These are phyloP conservation scores for Hemisphaericaspora lyxosophila DNA, from an alignment of 1,139 yeast species.

Conservation along the genomic window DNA sequence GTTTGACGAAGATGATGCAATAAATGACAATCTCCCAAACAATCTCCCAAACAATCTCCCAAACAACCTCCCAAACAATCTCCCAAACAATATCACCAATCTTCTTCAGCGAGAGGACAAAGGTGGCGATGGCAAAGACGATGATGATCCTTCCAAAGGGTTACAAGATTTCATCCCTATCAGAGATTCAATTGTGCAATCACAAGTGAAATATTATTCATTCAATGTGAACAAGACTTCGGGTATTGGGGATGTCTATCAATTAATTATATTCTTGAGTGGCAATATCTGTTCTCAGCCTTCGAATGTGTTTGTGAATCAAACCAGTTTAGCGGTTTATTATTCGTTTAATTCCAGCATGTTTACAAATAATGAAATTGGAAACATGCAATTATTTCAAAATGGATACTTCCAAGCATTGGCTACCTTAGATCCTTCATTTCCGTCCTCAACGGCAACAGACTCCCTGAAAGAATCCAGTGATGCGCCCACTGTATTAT, in stretches of 20 bases:
- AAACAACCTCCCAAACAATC: too few relatives aligned
- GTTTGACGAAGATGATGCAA: neutral
- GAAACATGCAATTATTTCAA: slow-evolving; percentile 31
- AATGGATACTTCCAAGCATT: slow-evolving; percentile 59
- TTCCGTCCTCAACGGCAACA: neutral
- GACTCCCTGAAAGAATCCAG: slow-evolving; percentile 19
- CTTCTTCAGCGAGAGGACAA: too few relatives aligned
- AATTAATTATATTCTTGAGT: slow-evolving; percentile 55
- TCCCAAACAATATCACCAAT: too few relatives aligned
- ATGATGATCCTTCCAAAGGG: slow-evolving; percentile 21
- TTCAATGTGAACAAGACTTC: slow-evolving; percentile 46
- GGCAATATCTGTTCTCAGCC: slow-evolving; percentile 62
- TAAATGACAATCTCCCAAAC: too few relatives aligned
- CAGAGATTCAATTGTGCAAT: slow-evolving; percentile 34
- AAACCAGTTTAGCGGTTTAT: slow-evolving; percentile 47
- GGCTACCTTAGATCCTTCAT: slow-evolving; percentile 29
- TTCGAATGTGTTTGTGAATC: slow-evolving; percentile 21
- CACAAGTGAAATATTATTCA: slow-evolving; percentile 43
- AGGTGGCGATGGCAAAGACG: neutral
- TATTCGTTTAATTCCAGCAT: slow-evolving; percentile 50
- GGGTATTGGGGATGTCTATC: slow-evolving; percentile 50
- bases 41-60: too few relatives aligned
- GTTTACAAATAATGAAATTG: slow-evolving; percentile 30
- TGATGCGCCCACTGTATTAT: slow-evolving; percentile 25
- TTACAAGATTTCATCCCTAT: slow-evolving; percentile 49